These are phyloP conservation scores for Xylaria multiplex DNA, from an alignment of 2,329 filamentous ascomycete species.

Conservation along the genomic window DNA sequence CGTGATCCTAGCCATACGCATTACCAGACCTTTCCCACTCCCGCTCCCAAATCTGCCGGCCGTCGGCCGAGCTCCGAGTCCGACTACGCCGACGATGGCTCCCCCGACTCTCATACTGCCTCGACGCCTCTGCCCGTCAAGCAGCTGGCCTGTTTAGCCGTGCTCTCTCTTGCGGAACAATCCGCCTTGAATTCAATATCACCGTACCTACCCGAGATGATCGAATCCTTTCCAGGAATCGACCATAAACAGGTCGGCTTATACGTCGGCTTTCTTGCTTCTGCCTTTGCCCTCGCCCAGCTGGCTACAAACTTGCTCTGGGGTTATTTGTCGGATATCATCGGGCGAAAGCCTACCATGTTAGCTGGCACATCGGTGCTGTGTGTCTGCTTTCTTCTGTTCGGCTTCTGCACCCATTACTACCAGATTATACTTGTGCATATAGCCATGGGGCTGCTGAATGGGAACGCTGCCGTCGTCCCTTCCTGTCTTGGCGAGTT, in stretches of 20 bases:
- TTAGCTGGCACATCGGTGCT: conserved; percentile 85
- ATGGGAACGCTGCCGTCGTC: conserved; percentile 94
- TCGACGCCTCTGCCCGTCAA: conserved; percentile 81
- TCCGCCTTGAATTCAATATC: conserved; percentile 96
- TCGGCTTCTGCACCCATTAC: conserved; percentile 85
- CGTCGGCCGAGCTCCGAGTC: conserved; percentile 48
- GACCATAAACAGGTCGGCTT: conserved; percentile 76
- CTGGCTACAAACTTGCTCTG: conserved; percentile 92
- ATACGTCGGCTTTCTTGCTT: conserved; percentile 91
- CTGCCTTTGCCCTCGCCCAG: conserved; percentile 90
- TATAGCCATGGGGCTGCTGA: conserved; percentile 88
- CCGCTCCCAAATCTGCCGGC: conserved; percentile 74
- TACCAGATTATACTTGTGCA: conserved; percentile 90
- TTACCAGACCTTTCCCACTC: conserved; percentile 84
- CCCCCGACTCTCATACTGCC: conserved; percentile 53
- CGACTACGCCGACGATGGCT: conserved; percentile 46
- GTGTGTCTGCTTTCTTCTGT: conserved; percentile 81
- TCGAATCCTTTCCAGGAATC: conserved; percentile 83
- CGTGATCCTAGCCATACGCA: conserved; percentile 60
- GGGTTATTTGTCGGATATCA: conserved; percentile 82
- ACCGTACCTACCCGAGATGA: conserved; percentile 95
- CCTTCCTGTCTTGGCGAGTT: conserved; percentile 94
- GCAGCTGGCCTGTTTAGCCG: conserved; percentile 84
- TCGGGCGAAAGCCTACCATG: conserved; percentile 85
- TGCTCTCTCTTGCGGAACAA: conserved; percentile 92